Base-by-base conservation (phyloP, 2,329 filamentous ascomycete species). In the Clarireedia hainanense region DNA sequence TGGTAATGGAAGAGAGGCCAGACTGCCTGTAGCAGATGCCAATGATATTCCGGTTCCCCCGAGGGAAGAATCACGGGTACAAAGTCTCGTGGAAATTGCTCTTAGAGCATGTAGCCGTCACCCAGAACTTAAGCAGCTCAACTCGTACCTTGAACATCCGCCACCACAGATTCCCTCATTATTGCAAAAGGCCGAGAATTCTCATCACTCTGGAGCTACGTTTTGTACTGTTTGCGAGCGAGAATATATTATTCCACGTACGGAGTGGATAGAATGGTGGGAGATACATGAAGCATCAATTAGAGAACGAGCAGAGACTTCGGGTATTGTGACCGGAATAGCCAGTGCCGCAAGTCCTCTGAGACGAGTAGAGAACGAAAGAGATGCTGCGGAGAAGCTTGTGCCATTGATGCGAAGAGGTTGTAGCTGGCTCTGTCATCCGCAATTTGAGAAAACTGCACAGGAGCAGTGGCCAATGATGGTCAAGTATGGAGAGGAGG, bases 251-350 rank as follows among this genome's bases (percentile, higher is more conserved):
- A 70, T 79, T 23, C 78, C 82, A 2, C 68, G 75, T 3, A 72
- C 77, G 0, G 75, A 82, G 63, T 86, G 83, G 83, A 69, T 86
- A 6, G 83, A 86, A 64, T 86, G 83, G 79, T 81, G 78, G 67
- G 73, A 78, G 56, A 63, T 76, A 34, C 60, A 63, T 10, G 63
- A 58, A 43, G 55, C 59, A 24, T 47, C 55, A 6, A 54, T 60
- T 9, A 55, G 57, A 10, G 56, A 57, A 27, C 52, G 52, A 26
- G 12, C 27, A 10, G 20, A 24, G 17, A 20, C 17, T 10, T 15
- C 45, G 10, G 15, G 5, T 45, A 9, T 17, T 14, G 7, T 6
- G 40, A 14, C 7, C 36, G 47, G 40, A 7, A 49, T 55, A 47
- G 58, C 57, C 20, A 65, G 58, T 56, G 61, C 63, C 3, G 62